A percentile compares a stretch with the other conserved stretches of the same genome.
Evolutionary conservation across 352 stramenopile species (phyloP).

Genomic region (Blastocystis sp.): DNA sequence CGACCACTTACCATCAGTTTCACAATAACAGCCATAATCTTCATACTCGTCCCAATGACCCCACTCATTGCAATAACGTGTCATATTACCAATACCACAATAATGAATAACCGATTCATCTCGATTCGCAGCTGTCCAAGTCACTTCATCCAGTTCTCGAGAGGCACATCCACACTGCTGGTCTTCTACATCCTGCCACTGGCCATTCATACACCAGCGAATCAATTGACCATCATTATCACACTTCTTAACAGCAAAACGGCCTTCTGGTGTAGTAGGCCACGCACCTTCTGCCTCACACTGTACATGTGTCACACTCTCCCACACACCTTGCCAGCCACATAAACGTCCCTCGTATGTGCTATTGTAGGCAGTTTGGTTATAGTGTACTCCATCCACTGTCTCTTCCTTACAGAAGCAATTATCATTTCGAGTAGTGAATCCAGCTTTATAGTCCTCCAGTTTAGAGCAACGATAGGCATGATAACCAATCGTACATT

Average conservation of each 20-base stretch:
- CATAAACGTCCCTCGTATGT: not conserved
- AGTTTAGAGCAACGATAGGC: slow-evolving; percentile 6
- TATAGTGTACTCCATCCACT: not conserved
- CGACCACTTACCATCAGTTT: slow-evolving; percentile 6
- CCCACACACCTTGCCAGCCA: not conserved
- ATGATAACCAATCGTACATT: slow-evolving; percentile 18
- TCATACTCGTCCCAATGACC: not conserved
- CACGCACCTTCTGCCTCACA: not conserved
- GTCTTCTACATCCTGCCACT: not conserved
- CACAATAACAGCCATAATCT: not conserved
- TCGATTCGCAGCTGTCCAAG: not conserved
- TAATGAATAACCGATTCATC: not conserved
- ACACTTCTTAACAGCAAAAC: not conserved
- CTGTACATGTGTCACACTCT: not conserved
- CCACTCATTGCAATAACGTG: not conserved
- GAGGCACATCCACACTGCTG: not conserved
- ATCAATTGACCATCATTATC: not conserved
- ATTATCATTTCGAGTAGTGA: not conserved
- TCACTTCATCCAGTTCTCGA: not conserved
- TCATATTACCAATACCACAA: not conserved
- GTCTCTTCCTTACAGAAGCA: not conserved
- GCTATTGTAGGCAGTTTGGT: no score
- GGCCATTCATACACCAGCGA: not conserved
- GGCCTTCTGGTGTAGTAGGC: not conserved
- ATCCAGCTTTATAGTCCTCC: not conserved